These are phyloP conservation scores for Metschnikowia peoriensis DNA, from an alignment of 805 yeast species.

Conservation along the genomic window DNA sequence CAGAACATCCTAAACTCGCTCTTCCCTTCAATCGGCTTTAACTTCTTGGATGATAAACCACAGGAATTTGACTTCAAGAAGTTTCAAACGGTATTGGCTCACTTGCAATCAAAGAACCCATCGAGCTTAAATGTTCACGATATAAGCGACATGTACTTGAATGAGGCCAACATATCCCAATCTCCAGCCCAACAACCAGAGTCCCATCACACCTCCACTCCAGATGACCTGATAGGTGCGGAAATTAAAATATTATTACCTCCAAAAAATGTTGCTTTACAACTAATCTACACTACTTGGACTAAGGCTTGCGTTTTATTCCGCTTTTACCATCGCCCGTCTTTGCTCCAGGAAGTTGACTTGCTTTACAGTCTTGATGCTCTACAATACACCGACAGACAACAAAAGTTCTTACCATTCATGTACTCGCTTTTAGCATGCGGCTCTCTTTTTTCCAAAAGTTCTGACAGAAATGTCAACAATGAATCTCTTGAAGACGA, in stretches of 20 bases:
- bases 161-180: slow-evolving; percentile 23
- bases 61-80: slow-evolving; percentile 32
- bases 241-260: slow-evolving; percentile 73
- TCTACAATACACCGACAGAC: slow-evolving; percentile 64
- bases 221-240: slow-evolving; percentile 29
- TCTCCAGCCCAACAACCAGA: slow-evolving; percentile 12
- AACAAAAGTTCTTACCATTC: slow-evolving; percentile 72
- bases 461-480: slow-evolving; percentile 17
- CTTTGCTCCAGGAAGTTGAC: slow-evolving; percentile 70
- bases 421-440: slow-evolving; percentile 87
- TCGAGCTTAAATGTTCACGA: slow-evolving; percentile 24
- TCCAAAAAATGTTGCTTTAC: slow-evolving; percentile 67
- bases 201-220: slow-evolving; percentile 14
- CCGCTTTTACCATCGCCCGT: slow-evolving; percentile 83
- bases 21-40: slow-evolving; percentile 35
- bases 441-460: slow-evolving; percentile 72
- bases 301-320: slow-evolving; percentile 81
- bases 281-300: slow-evolving; percentile 76
- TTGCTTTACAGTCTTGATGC: slow-evolving; percentile 77
- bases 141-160: slow-evolving; percentile 27
- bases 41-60: slow-evolving; percentile 32
- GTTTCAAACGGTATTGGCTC: slow-evolving; percentile 27
- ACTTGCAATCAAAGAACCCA: slow-evolving; percentile 21
- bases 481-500: slow-evolving; percentile 60
- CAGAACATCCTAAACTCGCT: slow-evolving; percentile 35